Percentiles rank a stretch among this genome's conserved stretches.
Conservation (phyloP, 139 green algal species). For the Auxenochlorella pyrenoidosa region DNA sequence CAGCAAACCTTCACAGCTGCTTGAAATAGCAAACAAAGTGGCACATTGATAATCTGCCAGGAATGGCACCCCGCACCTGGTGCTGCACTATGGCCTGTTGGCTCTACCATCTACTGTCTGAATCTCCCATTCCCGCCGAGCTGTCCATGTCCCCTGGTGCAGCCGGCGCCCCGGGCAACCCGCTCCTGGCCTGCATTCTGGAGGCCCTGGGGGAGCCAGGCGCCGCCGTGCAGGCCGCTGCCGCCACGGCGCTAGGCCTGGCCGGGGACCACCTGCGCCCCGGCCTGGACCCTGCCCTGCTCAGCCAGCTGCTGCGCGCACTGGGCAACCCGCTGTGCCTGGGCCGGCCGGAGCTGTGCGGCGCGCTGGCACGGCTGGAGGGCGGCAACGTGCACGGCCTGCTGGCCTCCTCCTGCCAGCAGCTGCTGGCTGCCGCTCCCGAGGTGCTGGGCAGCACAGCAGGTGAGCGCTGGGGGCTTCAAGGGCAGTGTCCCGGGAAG, state of each 20-base stretch:
- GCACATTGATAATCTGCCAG: too few relatives aligned
- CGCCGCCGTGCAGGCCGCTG: constrained; percentile 6
- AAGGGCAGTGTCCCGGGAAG: too few relatives aligned
- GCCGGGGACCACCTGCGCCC: neutral
- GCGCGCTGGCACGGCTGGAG: neutral
- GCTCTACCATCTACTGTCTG: too few relatives aligned
- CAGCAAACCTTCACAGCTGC: too few relatives aligned
- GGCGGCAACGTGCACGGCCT: neutral
- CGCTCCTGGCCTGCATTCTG: constrained; percentile 21
- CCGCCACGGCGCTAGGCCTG: neutral
- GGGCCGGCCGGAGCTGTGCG: constrained; percentile 15
- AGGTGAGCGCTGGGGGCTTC: neutral
- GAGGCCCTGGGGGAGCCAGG: constrained; percentile 12
- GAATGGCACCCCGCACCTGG: too few relatives aligned
- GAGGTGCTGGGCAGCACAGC: constrained; percentile 6
- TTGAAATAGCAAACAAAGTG: too few relatives aligned
- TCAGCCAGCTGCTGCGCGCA: constrained; percentile 9
- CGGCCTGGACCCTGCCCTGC: neutral
- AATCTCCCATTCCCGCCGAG: too few relatives aligned
- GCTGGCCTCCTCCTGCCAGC: neutral
- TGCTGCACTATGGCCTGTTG: too few relatives aligned
- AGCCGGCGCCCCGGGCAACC: neutral
- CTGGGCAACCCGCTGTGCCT: constrained; percentile 20
- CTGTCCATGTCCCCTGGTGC: neutral
- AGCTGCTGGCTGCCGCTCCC: neutral